phyloP scores from a whole-genome alignment of 257 asterid genomes.

The Fraxinus quadrangulata region DNA sequence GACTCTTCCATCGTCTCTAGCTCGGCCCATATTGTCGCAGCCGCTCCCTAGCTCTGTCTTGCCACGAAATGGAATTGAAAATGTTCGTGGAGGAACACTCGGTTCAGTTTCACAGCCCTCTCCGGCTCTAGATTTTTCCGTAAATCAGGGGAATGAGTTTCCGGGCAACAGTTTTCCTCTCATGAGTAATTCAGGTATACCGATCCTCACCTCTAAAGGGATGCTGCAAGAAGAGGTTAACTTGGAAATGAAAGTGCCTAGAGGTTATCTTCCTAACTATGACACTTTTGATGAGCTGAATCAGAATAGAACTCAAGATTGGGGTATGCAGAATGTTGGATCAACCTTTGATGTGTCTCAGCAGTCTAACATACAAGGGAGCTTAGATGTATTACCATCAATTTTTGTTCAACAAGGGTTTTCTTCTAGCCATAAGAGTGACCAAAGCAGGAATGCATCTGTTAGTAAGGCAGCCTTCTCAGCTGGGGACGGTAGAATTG shows the following conservation, averaged over 20 bases:
- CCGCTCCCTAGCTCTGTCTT: conserved; percentile 35
- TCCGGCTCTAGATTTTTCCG: conserved; percentile 49
- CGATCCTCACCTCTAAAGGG: conserved; percentile 40
- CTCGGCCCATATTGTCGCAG: conserved; percentile 43
- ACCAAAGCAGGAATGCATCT: conserved; percentile 33
- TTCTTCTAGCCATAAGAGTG: conserved; percentile 39
- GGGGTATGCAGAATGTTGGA: conserved; percentile 55
- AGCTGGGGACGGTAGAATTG: conserved; percentile 31
- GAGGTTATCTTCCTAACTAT: conserved; percentile 46
- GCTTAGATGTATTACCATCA: conserved; percentile 39
- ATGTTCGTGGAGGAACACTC: conserved; percentile 35
- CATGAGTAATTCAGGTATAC: conserved; percentile 40
- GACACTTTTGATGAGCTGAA: conserved; percentile 46
- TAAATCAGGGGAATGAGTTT: conserved; percentile 41
- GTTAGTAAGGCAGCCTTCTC: conserved; percentile 32
- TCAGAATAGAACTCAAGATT: conserved; percentile 49
- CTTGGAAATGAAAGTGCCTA: conserved; percentile 41
- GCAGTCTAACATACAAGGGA: conserved; percentile 41
- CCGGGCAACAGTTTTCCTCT: conserved; percentile 39
- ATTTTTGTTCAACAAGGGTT: conserved; percentile 46
- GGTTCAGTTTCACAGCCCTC: conserved; percentile 45
- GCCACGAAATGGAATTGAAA: conserved; percentile 42
- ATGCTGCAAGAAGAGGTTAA: conserved; percentile 43
- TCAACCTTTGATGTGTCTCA: conserved; percentile 40
- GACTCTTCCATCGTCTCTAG: conserved; percentile 37